Base-by-base conservation (phyloP, 352 stramenopile species). In the Aphanomyces stellatus region DNA sequence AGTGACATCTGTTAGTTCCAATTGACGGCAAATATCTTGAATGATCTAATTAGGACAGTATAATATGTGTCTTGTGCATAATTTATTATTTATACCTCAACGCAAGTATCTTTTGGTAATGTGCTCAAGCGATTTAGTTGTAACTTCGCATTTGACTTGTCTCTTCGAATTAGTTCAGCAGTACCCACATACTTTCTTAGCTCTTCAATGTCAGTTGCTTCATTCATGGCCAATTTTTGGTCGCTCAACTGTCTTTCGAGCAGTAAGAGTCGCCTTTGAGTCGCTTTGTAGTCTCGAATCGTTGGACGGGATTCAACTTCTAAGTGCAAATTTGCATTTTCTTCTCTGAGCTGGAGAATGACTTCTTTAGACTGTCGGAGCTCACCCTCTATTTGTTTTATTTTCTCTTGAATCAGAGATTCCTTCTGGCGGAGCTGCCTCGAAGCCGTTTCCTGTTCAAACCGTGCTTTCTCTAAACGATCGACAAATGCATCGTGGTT, bases 1-100 rank as follows among this genome's bases (percentile, higher is more conserved):
- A 22, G 81, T 93, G 31, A 93, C 87, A 65, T 96, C 87, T 0
- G 82, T 89, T 22, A 95, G 43, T 46, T 95, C 81, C 0, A 96
- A 72, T 22, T 92, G 72, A 24, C 84, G 75, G 53, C 85, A 96
- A 17, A 93, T 82, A 53, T 93, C 79, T 55, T 95, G 93, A 10
- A 95, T 76, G 11, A 96, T 48, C 55, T 68, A 30, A 13, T 1
- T 15, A 53, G 8, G 17, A 17, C 8, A 17, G 17, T 43, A 43
- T 43, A 43, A 17, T 43, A 43, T 43, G 37, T 43, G 37, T 8
- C 30, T 56, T 8, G 49, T 17, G 25, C 25, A 19, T 1, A 62
- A 46, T 30, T 51, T 13, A 33, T 49, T 33, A 24, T 15, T n/a
- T 33, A 4, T 68, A 68, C 76, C 64, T 94, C 86, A 11, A 93